Conservation (phyloP, 371 early-diverging fungal genomes). For the Funneliformis caledonium region DNA sequence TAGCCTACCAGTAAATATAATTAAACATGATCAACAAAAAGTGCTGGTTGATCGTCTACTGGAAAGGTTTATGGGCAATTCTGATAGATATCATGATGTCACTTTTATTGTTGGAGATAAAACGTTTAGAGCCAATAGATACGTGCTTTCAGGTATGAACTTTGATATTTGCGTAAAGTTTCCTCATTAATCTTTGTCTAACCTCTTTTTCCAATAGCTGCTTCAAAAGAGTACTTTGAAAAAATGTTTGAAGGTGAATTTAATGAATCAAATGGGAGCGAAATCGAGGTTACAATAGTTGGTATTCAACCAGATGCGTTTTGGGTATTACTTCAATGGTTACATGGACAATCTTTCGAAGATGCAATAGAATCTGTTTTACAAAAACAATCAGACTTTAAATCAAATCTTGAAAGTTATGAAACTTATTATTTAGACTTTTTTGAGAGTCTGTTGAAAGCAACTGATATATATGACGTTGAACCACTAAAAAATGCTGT, state of each 20-base stretch:
- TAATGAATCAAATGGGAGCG: neutral
- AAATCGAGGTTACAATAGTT: neutral
- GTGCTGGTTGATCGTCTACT: neutral
- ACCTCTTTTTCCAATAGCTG: neutral
- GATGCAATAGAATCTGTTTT: neutral
- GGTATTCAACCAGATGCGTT: constrained; percentile 13
- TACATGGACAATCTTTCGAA: constrained; percentile 12
- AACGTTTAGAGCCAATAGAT: constrained; percentile 1
- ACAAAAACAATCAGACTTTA: no score
- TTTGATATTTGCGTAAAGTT: neutral
- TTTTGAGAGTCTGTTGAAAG: neutral
- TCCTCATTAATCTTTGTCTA: neutral
- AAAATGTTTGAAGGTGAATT: neutral
- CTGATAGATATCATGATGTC: neutral
- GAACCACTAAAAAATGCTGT: neutral
- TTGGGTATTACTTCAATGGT: neutral
- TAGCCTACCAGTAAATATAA: neutral
- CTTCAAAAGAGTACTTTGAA: neutral
- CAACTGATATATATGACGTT: neutral
- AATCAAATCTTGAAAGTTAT: no score
- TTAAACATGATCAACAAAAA: neutral
- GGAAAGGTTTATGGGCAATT: neutral
- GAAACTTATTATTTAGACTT: neutral
- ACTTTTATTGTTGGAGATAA: neutral
- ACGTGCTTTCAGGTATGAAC: constrained; percentile 1